A percentile compares a stretch with the other conserved stretches of the same genome.
These are phyloP conservation scores for Coccomyxa sp. DNA, from an alignment of 139 green algal species.

Conservation along the genomic window DNA sequence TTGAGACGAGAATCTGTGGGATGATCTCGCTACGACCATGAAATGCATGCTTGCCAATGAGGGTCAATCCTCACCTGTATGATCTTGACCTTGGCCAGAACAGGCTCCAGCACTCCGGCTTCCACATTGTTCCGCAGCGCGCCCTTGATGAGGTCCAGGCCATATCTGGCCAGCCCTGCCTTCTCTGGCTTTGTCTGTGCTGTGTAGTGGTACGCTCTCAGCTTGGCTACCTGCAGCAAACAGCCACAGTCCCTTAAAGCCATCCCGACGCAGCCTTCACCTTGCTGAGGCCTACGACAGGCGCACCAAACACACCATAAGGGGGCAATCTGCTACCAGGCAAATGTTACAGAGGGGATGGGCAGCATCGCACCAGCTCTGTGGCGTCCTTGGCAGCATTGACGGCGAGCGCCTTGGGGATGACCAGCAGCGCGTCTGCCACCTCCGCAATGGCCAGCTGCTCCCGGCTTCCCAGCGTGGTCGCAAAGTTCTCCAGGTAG, in stretches of 20 bases:
- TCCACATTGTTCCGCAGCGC: constrained; percentile 86
- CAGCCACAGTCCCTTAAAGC: too few relatives aligned
- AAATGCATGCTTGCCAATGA: too few relatives aligned
- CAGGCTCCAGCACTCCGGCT: constrained; percentile 93
- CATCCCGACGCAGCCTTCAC: too few relatives aligned
- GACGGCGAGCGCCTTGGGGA: constrained; percentile 92
- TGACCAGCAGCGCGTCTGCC: constrained; percentile 84
- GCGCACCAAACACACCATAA: neutral
- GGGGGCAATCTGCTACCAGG: neutral
- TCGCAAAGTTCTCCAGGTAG: constrained; percentile 95
- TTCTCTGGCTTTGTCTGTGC: constrained; percentile 52
- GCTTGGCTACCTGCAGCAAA: constrained; percentile 54
- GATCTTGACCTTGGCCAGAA: constrained; percentile 94
- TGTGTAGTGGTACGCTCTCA: constrained; percentile 92
- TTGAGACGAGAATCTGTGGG: too few relatives aligned
- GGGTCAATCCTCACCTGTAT: constrained; percentile 78
- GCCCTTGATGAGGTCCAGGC: constrained; percentile 77
- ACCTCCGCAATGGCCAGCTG: constrained; percentile 97
- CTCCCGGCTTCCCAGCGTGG: constrained; percentile 89
- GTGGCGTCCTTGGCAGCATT: constrained; percentile 83
- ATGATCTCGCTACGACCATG: too few relatives aligned
- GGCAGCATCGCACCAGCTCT: constrained; percentile 66
- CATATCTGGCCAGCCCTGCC: constrained; percentile 43
- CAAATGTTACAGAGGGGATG: neutral
- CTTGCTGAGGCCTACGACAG: too few relatives aligned